phyloP scores from a whole-genome alignment of 371 early-diverging fungal species.

The Entomophthora muscae region DNA sequence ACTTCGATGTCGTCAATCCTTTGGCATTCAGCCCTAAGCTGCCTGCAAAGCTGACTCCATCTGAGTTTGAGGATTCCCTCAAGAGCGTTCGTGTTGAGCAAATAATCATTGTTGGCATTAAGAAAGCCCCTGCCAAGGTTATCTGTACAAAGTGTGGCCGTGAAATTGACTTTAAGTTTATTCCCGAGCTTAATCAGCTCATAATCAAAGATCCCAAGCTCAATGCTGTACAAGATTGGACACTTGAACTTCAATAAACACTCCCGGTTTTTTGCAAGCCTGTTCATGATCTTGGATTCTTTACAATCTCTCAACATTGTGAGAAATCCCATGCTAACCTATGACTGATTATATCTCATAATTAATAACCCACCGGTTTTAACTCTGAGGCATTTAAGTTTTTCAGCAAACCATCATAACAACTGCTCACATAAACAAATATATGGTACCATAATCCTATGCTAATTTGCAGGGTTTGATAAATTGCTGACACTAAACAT shows the following conservation, averaged over 20 bases:
- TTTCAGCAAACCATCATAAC: too few relatives aligned
- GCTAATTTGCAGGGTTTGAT: too few relatives aligned
- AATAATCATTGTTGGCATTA: conserved; percentile 21
- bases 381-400: too few relatives aligned
- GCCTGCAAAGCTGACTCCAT: conserved; percentile 12
- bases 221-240: conserved; percentile 38
- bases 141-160: not conserved
- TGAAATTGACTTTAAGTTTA: conserved; percentile 10
- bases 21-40: conserved; percentile 11
- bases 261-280: too few relatives aligned
- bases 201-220: conserved; percentile 51
- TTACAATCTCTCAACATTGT: too few relatives aligned
- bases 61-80: conserved; percentile 15
- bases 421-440: too few relatives aligned
- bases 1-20: not conserved
- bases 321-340: too few relatives aligned
- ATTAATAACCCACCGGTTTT: too few relatives aligned
- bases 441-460: too few relatives aligned
- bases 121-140: conserved; percentile 11
- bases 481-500: too few relatives aligned
- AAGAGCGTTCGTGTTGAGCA: conserved; percentile 21
- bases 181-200: conserved; percentile 15
- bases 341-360: too few relatives aligned
- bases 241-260: conserved; percentile 20
- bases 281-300: too few relatives aligned